Evolutionary conservation across 169 alveolate species (phyloP).

Genomic region (Theileria annulata): DNA sequence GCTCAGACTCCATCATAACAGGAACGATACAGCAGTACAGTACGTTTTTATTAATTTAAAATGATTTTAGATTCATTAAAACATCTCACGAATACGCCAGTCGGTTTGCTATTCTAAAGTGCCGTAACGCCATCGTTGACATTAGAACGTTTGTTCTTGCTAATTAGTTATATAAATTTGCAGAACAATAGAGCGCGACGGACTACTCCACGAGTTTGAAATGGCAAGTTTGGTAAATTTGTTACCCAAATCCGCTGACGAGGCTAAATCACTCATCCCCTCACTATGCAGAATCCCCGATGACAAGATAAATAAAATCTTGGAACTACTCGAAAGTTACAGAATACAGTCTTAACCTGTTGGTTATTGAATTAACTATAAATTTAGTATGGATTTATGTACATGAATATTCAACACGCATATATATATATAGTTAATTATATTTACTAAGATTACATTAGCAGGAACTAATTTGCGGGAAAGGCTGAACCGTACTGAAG

Average conservation of each 20-base stretch:
- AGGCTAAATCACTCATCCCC: slow-evolving; percentile 77
- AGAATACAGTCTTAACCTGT: slow-evolving; percentile 54
- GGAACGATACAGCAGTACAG: slow-evolving; percentile 78
- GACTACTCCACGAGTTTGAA: slow-evolving; percentile 85
- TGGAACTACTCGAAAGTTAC: slow-evolving; percentile 66
- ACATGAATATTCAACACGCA: background rate
- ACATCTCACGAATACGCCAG: slow-evolving; percentile 79
- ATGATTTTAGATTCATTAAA: slow-evolving; percentile 64
- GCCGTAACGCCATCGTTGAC: slow-evolving; percentile 80
- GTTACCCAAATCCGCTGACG: slow-evolving; percentile 84
- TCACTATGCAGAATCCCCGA: slow-evolving; percentile 65
- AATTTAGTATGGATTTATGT: slow-evolving; percentile 1
- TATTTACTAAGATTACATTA: background rate
- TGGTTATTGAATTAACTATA: background rate
- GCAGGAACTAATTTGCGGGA: slow-evolving; percentile 69
- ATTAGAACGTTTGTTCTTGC: slow-evolving; percentile 75
- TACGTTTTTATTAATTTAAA: slow-evolving; percentile 16
- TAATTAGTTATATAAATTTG: slow-evolving; percentile 12
- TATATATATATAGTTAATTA: background rate
- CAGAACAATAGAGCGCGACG: slow-evolving; percentile 84
- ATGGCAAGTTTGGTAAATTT: slow-evolving; percentile 85
- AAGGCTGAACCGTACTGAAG: slow-evolving; percentile 80
- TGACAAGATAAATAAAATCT: slow-evolving; percentile 52
- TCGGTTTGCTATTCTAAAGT: slow-evolving; percentile 77
- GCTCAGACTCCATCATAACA: slow-evolving; percentile 70